These are phyloP conservation scores for Penicillium longicatenatum DNA, from an alignment of 495 filamentous ascomycete genomes.

Conservation along the genomic window DNA sequence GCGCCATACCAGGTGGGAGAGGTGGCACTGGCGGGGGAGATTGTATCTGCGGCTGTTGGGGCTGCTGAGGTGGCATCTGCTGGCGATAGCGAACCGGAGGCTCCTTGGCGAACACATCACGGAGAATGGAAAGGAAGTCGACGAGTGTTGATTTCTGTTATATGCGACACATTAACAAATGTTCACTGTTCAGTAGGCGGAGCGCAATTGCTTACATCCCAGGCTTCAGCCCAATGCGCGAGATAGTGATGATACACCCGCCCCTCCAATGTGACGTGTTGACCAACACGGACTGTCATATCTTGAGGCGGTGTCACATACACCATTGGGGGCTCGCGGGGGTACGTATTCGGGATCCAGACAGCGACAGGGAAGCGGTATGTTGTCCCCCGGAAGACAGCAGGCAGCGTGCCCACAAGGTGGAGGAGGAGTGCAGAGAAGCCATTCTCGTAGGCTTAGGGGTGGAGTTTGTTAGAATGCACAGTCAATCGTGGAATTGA, in stretches of 20 bases:
- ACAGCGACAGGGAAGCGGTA: constrained; percentile 90
- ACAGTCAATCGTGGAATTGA: neutral
- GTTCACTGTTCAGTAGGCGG: neutral
- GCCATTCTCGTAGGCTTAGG: constrained; percentile 83
- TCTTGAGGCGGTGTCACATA: constrained; percentile 87
- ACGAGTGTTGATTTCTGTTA: constrained; percentile 69
- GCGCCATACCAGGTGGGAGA: constrained; percentile 62
- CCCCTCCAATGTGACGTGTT: constrained; percentile 94
- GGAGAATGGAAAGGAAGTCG: constrained; percentile 79
- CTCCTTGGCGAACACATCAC: constrained; percentile 90
- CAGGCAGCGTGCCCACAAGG: constrained; percentile 83
- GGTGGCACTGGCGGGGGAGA: constrained; percentile 67
- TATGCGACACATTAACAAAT: constrained; percentile 9
- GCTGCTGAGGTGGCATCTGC: constrained; percentile 37
- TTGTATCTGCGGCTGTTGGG: constrained; percentile 44
- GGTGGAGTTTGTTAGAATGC: neutral
- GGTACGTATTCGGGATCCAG: constrained; percentile 97
- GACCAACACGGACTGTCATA: constrained; percentile 88
- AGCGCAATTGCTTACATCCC: constrained; percentile 70
- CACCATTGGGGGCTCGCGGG: constrained; percentile 76
- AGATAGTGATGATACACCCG: constrained; percentile 95
- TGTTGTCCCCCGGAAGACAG: constrained; percentile 80
- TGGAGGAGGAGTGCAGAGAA: constrained; percentile 84
- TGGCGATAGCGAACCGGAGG: constrained; percentile 82
- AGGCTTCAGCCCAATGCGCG: constrained; percentile 81